A percentile compares a stretch with the other conserved stretches of the same genome.
Conservation (phyloP, 2,329 filamentous ascomycete genomes). For the Lachnellula hyalina region DNA sequence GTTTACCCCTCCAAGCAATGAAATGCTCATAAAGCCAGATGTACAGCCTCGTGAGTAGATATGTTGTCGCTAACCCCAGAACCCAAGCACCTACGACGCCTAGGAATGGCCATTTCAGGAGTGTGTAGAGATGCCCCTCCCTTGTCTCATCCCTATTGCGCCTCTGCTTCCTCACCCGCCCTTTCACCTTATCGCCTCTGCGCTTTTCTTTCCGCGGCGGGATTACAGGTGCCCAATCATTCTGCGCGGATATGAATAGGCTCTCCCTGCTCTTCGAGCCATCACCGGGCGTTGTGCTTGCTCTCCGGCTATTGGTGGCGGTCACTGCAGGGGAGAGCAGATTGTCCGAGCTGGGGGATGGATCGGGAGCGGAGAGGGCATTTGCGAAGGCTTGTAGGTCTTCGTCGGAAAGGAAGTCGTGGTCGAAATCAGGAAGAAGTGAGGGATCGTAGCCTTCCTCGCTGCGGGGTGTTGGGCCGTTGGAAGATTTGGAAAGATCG, state of each 20-base stretch:
- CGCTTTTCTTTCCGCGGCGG: conserved; percentile 22
- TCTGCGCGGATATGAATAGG: conserved; percentile 77
- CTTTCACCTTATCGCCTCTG: conserved; percentile 33
- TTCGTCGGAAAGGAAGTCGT: conserved; percentile 67
- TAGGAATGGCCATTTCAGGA: conserved; percentile 90
- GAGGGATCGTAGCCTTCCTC: conserved; percentile 63
- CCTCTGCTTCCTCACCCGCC: conserved; percentile 23
- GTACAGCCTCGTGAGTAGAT: conserved; percentile 79
- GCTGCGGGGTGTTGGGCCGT: conserved; percentile 52
- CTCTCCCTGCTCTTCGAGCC: conserved; percentile 18
- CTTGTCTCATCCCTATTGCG: conserved; percentile 83
- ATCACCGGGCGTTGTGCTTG: conserved; percentile 1
- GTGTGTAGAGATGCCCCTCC: conserved; percentile 82
- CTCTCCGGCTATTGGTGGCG: not conserved
- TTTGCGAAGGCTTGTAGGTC: conserved; percentile 75
- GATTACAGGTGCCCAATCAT: conserved; percentile 91
- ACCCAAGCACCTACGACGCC: conserved; percentile 78
- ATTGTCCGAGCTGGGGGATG: conserved; percentile 58
- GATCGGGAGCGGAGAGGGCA: conserved; percentile 77
- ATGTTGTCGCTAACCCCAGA: conserved; percentile 63
- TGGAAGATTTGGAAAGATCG: conserved; percentile 34
- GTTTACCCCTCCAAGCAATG: conserved; percentile 78
- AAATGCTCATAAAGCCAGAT: conserved; percentile 90
- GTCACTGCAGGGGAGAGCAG: conserved; percentile 7
- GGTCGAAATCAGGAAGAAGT: conserved; percentile 71